Conservation (phyloP, 345 rosid species). For the Murraya koenigii region DNA sequence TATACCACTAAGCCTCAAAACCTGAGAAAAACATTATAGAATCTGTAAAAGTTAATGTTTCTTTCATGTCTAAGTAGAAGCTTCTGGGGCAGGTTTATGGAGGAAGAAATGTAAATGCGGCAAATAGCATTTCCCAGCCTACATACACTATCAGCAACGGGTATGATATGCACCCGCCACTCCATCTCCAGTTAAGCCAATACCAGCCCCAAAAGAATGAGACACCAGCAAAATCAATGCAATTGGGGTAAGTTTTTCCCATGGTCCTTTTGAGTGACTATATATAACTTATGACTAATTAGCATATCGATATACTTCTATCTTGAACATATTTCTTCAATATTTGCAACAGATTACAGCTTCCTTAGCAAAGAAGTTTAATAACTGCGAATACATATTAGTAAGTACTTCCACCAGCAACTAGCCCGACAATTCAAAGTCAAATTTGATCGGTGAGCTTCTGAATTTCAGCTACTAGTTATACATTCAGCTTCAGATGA, state of each 20-base stretch:
- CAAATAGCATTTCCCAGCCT: slow-evolving; percentile 20
- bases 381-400: slow-evolving; percentile 2
- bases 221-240: slow-evolving; percentile 28
- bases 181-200: slow-evolving; percentile 48
- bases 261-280: background rate
- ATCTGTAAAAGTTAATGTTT: background rate
- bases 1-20: background rate
- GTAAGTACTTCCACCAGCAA: slow-evolving; percentile 10
- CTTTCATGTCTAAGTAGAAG: background rate
- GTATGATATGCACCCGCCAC: slow-evolving; percentile 32
- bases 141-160: slow-evolving; percentile 26
- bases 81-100: slow-evolving; percentile 30
- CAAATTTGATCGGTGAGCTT: slow-evolving; percentile 18
- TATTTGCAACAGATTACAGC: slow-evolving; percentile 34
- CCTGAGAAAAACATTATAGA: background rate
- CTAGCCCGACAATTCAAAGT: slow-evolving; percentile 3
- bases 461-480: slow-evolving; percentile 14
- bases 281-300: background rate
- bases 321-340: slow-evolving; percentile 4
- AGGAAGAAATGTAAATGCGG: slow-evolving; percentile 20
- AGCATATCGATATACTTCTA: slow-evolving; percentile 7
- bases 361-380: slow-evolving; percentile 21
- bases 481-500: slow-evolving; percentile 13
- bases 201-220: slow-evolving; percentile 38
- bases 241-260: slow-evolving; percentile 33